Conservation (phyloP, 2,329 filamentous ascomycete genomes). For the Neofusicoccum kwambonambiense region DNA sequence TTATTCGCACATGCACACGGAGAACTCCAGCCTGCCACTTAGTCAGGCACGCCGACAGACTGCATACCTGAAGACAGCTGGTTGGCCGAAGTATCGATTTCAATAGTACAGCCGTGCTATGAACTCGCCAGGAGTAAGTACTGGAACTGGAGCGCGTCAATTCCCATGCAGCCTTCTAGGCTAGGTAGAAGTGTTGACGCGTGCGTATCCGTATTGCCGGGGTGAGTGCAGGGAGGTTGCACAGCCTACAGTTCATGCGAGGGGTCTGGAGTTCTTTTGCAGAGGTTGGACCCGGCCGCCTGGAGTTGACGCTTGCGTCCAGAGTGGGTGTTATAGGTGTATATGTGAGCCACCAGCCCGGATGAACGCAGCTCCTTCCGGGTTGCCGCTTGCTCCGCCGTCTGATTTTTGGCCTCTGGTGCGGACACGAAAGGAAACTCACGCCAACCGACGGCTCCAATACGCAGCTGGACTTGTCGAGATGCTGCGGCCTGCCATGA, state of each 20-base stretch:
- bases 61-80: neutral
- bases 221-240: neutral
- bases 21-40: neutral
- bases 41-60: neutral
- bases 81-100: neutral
- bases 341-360: too few relatives aligned
- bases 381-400: too few relatives aligned
- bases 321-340: neutral
- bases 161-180: too few relatives aligned
- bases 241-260: neutral
- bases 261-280: neutral
- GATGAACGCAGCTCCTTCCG: too few relatives aligned
- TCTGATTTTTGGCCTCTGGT: too few relatives aligned
- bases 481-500: too few relatives aligned
- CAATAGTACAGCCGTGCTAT: neutral
- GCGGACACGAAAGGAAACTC: too few relatives aligned
- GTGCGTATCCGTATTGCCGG: neutral
- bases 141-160: neutral
- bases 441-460: too few relatives aligned
- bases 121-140: neutral
- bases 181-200: neutral
- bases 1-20: neutral
- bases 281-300: neutral
- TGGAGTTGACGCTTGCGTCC: neutral
- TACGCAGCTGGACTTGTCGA: too few relatives aligned